Base-by-base conservation (phyloP, 202 grass and related monocot genomes). In the Brachypodium distachyon region DNA sequence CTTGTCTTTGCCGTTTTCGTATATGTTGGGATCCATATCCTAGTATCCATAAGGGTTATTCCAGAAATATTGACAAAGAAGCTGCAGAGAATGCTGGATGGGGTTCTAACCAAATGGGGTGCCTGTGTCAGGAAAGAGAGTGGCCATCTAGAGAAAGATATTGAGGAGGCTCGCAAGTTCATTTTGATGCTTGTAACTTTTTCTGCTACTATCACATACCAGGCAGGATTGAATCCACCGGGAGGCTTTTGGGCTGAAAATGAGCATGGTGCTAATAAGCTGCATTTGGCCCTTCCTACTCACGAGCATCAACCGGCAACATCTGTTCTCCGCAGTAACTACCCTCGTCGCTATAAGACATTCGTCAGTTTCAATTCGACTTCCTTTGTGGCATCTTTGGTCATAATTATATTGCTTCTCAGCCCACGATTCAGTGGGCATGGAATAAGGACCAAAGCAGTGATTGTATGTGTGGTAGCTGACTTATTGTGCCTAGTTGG, bases 361-460 rank as follows among this genome's bases (percentile, higher is more conserved):
- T 88, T 83, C 73, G 18, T 88, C 36, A 46, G 1, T 55, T 88
- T 29, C 81, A 88, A 88, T 33, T 60, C 80, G 0, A 83, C 85
- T 54, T 88, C 81, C 12, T 88, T 88, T 54, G 86, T 88, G 32
- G 86, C 80, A 14, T 88, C 86, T 74, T 37, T 88, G 75, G 86
- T 88, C 29, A 88, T 39, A 21, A 58, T 94, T 51, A 81, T 91
- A 46, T 48, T 91, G 60, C 85, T 94, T 49, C 69, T 91, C 55
- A 91, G 81, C 60, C 50, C 63, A 60, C 16, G 74, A 25, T 40
- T 91, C 66, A 84, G 78, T 57, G 1, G 1, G 0, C 80, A 87
- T 39, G 80, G 80, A 29, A 83, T 87, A 52, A 87, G 80, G 18
- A 52, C 80, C 11, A 83, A 61, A 36, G 80, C 67, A 23, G 42